phyloP scores from a whole-genome alignment of 352 stramenopile genomes.

The Phytophthora palmivora region DNA sequence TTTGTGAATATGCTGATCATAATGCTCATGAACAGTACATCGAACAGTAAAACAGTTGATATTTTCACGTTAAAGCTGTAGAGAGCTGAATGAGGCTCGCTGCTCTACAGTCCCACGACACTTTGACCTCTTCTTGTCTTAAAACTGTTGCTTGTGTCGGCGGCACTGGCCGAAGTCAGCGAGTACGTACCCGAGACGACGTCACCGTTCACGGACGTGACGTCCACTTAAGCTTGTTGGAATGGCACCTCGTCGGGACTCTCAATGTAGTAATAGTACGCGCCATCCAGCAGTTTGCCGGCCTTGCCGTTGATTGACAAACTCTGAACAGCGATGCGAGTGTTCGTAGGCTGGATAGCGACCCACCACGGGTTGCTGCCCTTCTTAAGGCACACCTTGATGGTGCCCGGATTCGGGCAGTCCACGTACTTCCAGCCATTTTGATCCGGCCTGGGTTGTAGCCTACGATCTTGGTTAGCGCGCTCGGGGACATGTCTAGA shows the following conservation, averaged over 20 bases:
- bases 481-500: slow-evolving; percentile 33
- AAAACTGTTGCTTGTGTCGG: slow-evolving; percentile 35
- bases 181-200: slow-evolving; percentile 35
- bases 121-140: slow-evolving; percentile 3
- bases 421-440: slow-evolving; percentile 41
- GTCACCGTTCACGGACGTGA: slow-evolving; percentile 25
- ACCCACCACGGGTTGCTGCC: slow-evolving; percentile 37
- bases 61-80: slow-evolving; percentile 18
- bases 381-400: slow-evolving; percentile 36
- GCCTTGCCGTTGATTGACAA: slow-evolving; percentile 33
- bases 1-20: not conserved
- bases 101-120: slow-evolving; percentile 1
- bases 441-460: slow-evolving; percentile 36
- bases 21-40: too few species aligned
- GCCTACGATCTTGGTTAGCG: slow-evolving; percentile 35
- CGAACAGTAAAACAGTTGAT: slow-evolving; percentile 33
- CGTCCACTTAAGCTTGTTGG: slow-evolving; percentile 27
- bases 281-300: slow-evolving; percentile 29
- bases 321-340: slow-evolving; percentile 26
- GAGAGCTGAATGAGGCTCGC: not conserved
- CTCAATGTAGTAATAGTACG: slow-evolving; percentile 37
- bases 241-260: slow-evolving; percentile 26
- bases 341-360: slow-evolving; percentile 36
- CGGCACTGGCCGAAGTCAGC: slow-evolving; percentile 24
- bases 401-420: slow-evolving; percentile 35